Evolutionary conservation across 192 early-diverging fungal genomes (phyloP).

Genomic region (Coemansia guatemalensis): DNA sequence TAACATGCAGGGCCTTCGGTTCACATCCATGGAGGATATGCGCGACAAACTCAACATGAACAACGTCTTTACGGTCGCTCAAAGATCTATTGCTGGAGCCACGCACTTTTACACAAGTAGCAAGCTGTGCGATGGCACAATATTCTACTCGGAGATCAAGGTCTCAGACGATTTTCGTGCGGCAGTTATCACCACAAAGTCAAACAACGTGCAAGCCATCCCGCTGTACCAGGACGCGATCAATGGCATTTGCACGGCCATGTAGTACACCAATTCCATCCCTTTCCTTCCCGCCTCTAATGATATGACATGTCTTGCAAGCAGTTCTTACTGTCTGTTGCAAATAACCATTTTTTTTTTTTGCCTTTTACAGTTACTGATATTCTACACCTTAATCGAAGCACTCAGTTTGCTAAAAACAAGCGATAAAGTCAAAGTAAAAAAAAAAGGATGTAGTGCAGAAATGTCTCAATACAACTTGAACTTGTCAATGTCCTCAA

Average conservation of each 20-base stretch:
- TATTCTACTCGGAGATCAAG: constrained; percentile 66
- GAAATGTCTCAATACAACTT: not conserved
- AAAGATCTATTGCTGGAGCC: constrained; percentile 55
- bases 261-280: constrained; percentile 11
- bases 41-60: constrained; percentile 58
- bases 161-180: constrained; percentile 53
- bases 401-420: not conserved
- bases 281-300: not conserved
- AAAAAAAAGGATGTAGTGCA: constrained; percentile 41
- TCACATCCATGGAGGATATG: constrained; percentile 50
- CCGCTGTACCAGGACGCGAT: constrained; percentile 51
- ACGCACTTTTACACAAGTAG: constrained; percentile 64
- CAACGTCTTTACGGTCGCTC: constrained; percentile 68
- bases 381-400: not conserved
- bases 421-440: not conserved
- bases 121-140: constrained; percentile 57
- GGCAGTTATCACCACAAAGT: constrained; percentile 47
- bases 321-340: too few species aligned
- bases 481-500: constrained; percentile 11
- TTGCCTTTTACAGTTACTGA: not conserved
- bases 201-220: constrained; percentile 31
- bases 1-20: constrained; percentile 30
- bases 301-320: not conserved
- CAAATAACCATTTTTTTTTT: constrained; percentile 1
- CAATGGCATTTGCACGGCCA: constrained; percentile 50